Base-by-base conservation (phyloP, 495 filamentous ascomycete species). In the Cryomyces minteri region DNA sequence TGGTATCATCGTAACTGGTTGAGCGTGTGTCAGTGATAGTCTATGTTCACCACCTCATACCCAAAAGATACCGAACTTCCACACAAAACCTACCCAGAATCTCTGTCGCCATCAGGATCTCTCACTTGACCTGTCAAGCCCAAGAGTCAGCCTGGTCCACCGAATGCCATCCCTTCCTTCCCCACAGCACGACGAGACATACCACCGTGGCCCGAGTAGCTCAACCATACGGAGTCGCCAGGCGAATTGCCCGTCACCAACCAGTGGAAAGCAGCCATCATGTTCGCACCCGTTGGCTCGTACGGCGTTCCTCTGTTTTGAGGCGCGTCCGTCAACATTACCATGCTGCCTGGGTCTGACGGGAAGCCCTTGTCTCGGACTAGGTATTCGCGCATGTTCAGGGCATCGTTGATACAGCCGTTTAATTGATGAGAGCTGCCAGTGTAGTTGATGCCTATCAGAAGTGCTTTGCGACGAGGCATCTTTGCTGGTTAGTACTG, bases 391-490 rank as follows among this genome's bases (percentile, higher is more conserved):
- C 60, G 61, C 34, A 74, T 58, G 51, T 75, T 74, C 36, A 66
- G 51, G 25, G 68, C 63, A 50, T 77, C 73, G 45, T 73, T 69
- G 53, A 74, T 67, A 54, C 73, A 77, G 18, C 73, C 73, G 29
- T 64, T 59, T 28, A 77, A 60, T 42, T 63, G 56, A 41, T 74
- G 64, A 0, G 62, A 48, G 28, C 61, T 61, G 50, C 73, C 73
- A n/a, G 57, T 61, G 54, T 77, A 77, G 59, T 76, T 77, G 56
- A 77, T 76, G 36, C 73, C 73, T 41, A 77, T 76, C 12, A 77
- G 55, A 32, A 78, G 68, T 39, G 70, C 66, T 48, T 77, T 73
- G 37, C 34, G 34, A 10, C 34, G 34, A 14, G 9, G 9, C 34
- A 38, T 38, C 12, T 38, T 38, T 25, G 18, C 18, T 1, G 18